Evolutionary conservation across 1,284 basidiomycete species (phyloP).

Genomic region (Rhizoctonia solani): DNA sequence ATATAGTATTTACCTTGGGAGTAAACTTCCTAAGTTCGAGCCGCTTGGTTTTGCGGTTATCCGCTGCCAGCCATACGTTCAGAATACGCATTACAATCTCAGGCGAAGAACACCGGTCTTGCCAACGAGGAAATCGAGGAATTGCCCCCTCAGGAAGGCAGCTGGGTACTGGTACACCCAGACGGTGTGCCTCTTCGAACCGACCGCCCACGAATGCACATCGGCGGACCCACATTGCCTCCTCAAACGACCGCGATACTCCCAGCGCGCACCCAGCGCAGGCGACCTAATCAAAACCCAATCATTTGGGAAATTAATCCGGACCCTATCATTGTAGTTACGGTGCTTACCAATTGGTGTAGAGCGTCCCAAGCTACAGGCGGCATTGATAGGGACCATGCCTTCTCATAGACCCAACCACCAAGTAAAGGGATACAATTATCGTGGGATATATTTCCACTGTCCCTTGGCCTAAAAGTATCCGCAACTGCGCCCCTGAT

Average conservation of each 20-base stretch:
- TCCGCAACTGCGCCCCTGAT: conserved; percentile 30
- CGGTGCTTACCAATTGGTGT: conserved; percentile 18
- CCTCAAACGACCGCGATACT: conserved; percentile 14
- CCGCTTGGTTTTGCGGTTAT: conserved; percentile 29
- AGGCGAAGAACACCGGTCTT: conserved; percentile 23
- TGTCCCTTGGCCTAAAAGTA: neutral
- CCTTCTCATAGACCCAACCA: conserved; percentile 20
- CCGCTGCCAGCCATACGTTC: conserved; percentile 29
- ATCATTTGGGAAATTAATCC: neutral
- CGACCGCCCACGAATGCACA: conserved; percentile 19
- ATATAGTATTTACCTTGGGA: conserved; percentile 9
- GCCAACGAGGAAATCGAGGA: conserved; percentile 31
- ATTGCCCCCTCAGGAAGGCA: conserved; percentile 15
- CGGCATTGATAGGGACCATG: conserved; percentile 10
- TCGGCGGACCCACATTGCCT: conserved; percentile 22
- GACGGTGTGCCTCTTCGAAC: neutral
- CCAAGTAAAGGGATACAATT: conserved; percentile 16
- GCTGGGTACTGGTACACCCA: conserved; percentile 11
- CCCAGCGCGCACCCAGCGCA: conserved; percentile 32
- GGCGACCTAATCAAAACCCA: neutral
- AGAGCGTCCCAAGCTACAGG: conserved; percentile 22
- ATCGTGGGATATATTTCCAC: neutral
- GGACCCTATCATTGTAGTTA: neutral
- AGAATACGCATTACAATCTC: conserved; percentile 33
- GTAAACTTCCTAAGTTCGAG: conserved; percentile 28